phyloP scores from a whole-genome alignment of 768 basidiomycete genomes.

The Leccinum obscurum region DNA sequence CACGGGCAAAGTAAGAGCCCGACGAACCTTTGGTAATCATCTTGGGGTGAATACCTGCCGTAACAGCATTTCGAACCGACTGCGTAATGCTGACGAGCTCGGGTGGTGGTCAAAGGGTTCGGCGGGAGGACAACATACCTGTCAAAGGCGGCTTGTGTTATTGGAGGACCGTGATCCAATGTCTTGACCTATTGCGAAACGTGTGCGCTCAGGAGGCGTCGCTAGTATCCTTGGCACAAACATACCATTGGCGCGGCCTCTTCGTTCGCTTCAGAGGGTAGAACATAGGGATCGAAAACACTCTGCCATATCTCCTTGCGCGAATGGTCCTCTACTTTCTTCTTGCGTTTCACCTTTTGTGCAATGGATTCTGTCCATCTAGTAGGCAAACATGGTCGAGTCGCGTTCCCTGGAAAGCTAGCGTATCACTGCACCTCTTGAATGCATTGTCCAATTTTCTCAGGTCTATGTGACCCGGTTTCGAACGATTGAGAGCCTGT shows the following conservation, averaged over 20 bases:
- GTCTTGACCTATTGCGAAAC: constrained; percentile 60
- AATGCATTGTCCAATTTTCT: constrained; percentile 80
- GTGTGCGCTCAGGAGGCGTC: constrained; percentile 4
- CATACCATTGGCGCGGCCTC: constrained; percentile 25
- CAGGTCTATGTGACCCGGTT: constrained; percentile 74
- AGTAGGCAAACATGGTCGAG: constrained; percentile 24
- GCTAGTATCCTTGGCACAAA: not conserved
- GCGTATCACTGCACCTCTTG: constrained; percentile 54
- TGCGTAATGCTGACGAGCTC: constrained; percentile 50
- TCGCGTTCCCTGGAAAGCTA: not conserved
- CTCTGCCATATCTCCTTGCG: constrained; percentile 77
- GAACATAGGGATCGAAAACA: constrained; percentile 69
- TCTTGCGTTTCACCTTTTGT: constrained; percentile 80
- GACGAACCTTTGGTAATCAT: constrained; percentile 90
- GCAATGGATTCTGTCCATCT: constrained; percentile 90
- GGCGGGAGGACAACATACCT: constrained; percentile 43
- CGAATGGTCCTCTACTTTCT: constrained; percentile 62
- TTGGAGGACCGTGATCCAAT: constrained; percentile 74
- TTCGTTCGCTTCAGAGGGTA: constrained; percentile 33
- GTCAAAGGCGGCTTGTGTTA: constrained; percentile 73
- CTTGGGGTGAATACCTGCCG: constrained; percentile 82
- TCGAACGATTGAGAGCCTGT: constrained; percentile 33
- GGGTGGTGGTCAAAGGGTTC: constrained; percentile 7
- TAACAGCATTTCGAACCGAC: constrained; percentile 67
- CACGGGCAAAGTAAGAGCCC: constrained; percentile 90